Percentiles rank a stretch among this genome's conserved stretches.
Conservation (phyloP, 2,329 filamentous ascomycete species). For the Coniella lustricola region DNA sequence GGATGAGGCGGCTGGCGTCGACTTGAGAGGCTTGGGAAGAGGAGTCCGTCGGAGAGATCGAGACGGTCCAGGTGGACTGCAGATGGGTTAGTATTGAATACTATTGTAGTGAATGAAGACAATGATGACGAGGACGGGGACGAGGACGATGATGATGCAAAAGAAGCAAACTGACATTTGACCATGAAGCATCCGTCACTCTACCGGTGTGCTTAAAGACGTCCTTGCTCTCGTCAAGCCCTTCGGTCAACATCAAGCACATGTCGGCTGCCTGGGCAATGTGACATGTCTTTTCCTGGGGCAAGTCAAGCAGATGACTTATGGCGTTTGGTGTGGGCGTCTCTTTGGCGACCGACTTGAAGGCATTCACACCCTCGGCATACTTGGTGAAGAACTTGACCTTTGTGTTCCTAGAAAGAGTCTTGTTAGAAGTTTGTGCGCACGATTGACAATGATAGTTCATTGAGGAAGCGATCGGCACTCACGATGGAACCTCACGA, state of each 20-base stretch:
- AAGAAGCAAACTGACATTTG: conserved; percentile 4
- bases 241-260: conserved; percentile 36
- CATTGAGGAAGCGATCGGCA: neutral
- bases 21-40: conserved; percentile 23
- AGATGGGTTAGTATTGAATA: conserved; percentile 16
- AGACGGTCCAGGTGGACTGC: conserved; percentile 19
- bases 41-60: conserved; percentile 5
- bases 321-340: conserved; percentile 47
- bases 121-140: no score
- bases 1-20: conserved; percentile 39
- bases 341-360: conserved; percentile 41
- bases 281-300: conserved; percentile 50
- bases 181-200: conserved; percentile 29
- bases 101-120: neutral
- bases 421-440: neutral
- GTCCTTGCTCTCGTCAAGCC: conserved; percentile 32
- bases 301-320: conserved; percentile 42
- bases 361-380: conserved; percentile 45
- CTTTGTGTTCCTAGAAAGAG: conserved; percentile 44
- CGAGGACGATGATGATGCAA: neutral
- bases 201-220: conserved; percentile 32
- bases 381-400: conserved; percentile 52
- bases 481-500: conserved; percentile 46
- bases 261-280: conserved; percentile 53
- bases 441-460: neutral